Evolutionary conservation across 106 monocot species (phyloP).

Genomic region (Acanthochlamys bracteata): DNA sequence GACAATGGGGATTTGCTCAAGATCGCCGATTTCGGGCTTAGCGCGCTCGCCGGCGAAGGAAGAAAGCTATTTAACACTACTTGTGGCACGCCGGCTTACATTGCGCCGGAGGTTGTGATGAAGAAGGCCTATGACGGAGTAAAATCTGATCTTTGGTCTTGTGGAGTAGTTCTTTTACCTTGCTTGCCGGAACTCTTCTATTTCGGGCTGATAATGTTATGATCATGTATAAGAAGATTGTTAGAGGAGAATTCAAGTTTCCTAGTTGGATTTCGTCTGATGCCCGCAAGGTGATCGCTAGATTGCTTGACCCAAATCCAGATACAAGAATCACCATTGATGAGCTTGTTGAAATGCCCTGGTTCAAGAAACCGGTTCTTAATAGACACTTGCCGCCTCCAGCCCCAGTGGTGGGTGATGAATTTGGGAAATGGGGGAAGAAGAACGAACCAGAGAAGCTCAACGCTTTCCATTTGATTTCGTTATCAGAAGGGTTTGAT

Average conservation of each 20-base stretch:
- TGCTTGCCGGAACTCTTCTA: slow-evolving; percentile 60
- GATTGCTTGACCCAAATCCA: slow-evolving; percentile 63
- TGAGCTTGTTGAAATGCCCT: slow-evolving; percentile 40
- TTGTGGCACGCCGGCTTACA: slow-evolving; percentile 68
- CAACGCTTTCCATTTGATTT: slow-evolving; percentile 75
- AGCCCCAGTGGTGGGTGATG: background rate
- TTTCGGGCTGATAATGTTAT: slow-evolving; percentile 53
- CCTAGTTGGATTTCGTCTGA: slow-evolving; percentile 72
- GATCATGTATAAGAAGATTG: slow-evolving; percentile 64
- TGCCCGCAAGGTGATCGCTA: slow-evolving; percentile 44
- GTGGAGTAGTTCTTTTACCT: slow-evolving; percentile 68
- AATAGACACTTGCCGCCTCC: background rate
- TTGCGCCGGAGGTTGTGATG: slow-evolving; percentile 52
- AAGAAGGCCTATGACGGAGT: slow-evolving; percentile 70
- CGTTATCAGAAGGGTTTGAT: slow-evolving; percentile 64
- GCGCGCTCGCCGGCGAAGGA: slow-evolving; percentile 36
- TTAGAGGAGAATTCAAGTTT: slow-evolving; percentile 54
- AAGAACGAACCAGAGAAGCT: slow-evolving; percentile 33
- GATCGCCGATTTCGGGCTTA: slow-evolving; percentile 66
- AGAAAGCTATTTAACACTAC: slow-evolving; percentile 46
- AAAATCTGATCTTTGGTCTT: slow-evolving; percentile 69
- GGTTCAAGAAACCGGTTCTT: slow-evolving; percentile 34
- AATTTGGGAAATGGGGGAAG: background rate
- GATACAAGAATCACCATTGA: slow-evolving; percentile 42
- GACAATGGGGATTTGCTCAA: slow-evolving; percentile 38